Conservation (phyloP, 495 filamentous ascomycete genomes). For the Clavariopsis aquatica region DNA sequence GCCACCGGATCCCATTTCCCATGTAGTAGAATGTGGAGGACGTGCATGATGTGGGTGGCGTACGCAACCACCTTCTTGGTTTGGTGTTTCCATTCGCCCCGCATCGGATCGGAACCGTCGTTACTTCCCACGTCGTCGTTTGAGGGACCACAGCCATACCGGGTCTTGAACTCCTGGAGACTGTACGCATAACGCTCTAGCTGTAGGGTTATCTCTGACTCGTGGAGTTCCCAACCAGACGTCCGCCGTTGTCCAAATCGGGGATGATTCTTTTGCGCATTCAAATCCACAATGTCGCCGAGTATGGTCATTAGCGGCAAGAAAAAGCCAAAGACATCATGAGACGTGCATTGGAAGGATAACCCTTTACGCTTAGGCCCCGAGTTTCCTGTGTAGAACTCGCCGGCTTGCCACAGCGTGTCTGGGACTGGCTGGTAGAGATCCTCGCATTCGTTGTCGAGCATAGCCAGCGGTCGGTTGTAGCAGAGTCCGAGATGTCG, state of each 20-base stretch:
- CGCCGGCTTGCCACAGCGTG: constrained; percentile 40
- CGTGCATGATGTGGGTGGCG: constrained; percentile 56
- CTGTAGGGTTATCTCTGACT: constrained; percentile 33
- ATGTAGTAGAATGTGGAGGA: constrained; percentile 58
- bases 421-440: constrained; percentile 45
- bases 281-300: constrained; percentile 42
- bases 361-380: constrained; percentile 22
- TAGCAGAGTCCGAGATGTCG: constrained; percentile 55
- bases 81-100: constrained; percentile 27
- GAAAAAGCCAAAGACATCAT: constrained; percentile 42
- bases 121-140: constrained; percentile 4
- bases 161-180: constrained; percentile 34
- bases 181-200: constrained; percentile 35
- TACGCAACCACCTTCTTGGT: constrained; percentile 31
- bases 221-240: constrained; percentile 26
- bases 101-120: constrained; percentile 16
- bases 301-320: constrained; percentile 42
- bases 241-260: constrained; percentile 28
- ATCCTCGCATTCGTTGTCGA: constrained; percentile 51
- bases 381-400: constrained; percentile 29
- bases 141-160: constrained; percentile 19
- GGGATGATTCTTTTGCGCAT: constrained; percentile 38
- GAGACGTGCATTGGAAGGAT: constrained; percentile 39
- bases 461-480: constrained; percentile 51
- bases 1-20: constrained; percentile 63